Percentiles rank a stretch among this genome's conserved stretches.
Conservation (phyloP, 2,329 filamentous ascomycete genomes). For the Orbilia javanica region DNA sequence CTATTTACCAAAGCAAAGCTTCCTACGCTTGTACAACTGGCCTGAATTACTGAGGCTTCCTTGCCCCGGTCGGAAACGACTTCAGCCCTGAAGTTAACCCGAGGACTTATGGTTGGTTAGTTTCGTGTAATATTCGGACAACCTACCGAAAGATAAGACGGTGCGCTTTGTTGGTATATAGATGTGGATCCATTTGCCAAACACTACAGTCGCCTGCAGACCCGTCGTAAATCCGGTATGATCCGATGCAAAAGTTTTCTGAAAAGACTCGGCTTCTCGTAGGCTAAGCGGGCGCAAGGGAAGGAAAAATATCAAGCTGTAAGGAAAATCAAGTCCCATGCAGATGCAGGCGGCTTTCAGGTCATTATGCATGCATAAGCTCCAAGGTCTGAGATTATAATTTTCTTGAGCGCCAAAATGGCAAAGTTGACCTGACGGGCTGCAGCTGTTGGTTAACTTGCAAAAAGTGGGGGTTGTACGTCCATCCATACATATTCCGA, state of each 20-base stretch:
- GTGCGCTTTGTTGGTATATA: neutral
- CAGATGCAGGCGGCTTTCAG: conserved; percentile 2
- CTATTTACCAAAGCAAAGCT: neutral
- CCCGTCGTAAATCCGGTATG: conserved; percentile 17
- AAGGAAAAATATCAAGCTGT: neutral
- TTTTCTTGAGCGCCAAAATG: conserved; percentile 8
- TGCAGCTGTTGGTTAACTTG: neutral
- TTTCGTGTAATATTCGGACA: conserved; percentile 14
- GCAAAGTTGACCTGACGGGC: neutral
- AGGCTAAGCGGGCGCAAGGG: neutral
- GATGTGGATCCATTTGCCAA: neutral
- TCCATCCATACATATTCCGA: neutral
- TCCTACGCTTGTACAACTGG: neutral
- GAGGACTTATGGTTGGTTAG: neutral
- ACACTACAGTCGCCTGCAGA: neutral
- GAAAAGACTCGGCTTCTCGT: neutral
- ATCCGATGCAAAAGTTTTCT: conserved; percentile 42
- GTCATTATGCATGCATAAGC: conserved; percentile 1
- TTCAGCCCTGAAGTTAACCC: neutral
- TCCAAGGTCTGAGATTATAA: neutral
- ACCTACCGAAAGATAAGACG: conserved; percentile 23
- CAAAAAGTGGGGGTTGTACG: conserved; percentile 1
- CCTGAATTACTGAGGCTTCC: neutral
- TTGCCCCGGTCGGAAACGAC: neutral
- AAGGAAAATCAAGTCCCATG: neutral